phyloP scores from a whole-genome alignment of 345 rosid species.

The Mallotus nudiflorus region DNA sequence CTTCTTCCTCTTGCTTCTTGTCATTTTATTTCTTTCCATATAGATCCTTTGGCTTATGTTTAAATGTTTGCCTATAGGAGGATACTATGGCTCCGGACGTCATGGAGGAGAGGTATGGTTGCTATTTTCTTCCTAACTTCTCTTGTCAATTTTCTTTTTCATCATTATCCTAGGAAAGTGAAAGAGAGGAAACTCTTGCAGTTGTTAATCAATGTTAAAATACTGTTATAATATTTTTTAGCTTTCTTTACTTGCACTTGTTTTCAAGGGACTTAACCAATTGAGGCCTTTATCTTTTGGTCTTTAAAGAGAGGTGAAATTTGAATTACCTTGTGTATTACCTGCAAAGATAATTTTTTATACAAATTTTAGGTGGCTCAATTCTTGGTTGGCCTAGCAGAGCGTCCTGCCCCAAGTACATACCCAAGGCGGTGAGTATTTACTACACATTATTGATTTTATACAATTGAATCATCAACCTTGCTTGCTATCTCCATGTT shows the following conservation, averaged over 20 bases:
- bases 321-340: neutral
- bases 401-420: slow-evolving; percentile 54
- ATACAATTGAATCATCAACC: neutral
- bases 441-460: neutral
- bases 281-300: neutral
- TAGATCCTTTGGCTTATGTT: neutral
- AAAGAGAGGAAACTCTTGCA: neutral
- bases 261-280: neutral
- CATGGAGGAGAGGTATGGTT: slow-evolving; percentile 81
- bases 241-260: neutral
- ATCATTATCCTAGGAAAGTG: neutral
- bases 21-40: slow-evolving; percentile 18
- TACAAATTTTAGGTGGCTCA: slow-evolving; percentile 69
- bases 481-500: neutral
- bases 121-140: slow-evolving; percentile 11
- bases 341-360: neutral
- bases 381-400: slow-evolving; percentile 90
- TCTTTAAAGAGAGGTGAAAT: neutral
- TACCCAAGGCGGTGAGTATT: slow-evolving; percentile 68
- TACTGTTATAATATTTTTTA: neutral
- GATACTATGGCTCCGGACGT: slow-evolving; percentile 96
- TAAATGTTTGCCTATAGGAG: slow-evolving; percentile 52
- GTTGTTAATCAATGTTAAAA: neutral
- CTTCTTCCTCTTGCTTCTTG: slow-evolving; percentile 15
- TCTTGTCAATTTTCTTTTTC: neutral